phyloP scores from a whole-genome alignment of 805 yeast species.

The Teunomyces barrocoloradensis region DNA sequence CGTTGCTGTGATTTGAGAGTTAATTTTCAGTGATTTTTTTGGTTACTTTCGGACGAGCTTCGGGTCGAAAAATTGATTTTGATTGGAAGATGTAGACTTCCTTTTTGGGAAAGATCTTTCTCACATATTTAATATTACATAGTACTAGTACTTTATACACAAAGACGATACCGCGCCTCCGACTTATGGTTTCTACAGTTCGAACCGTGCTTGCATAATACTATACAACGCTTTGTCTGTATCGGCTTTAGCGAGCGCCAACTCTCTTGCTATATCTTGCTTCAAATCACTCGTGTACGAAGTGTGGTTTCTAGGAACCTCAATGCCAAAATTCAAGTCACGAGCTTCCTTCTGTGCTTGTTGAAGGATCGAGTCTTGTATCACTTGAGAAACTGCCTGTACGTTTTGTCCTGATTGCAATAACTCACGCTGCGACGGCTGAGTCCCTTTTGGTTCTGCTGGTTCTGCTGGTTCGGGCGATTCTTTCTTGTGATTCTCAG shows the following conservation, averaged over 20 bases:
- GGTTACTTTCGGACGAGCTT: conserved; percentile 20
- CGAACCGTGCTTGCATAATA: conserved; percentile 20
- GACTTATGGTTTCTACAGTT: too few relatives aligned
- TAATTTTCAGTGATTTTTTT: conserved; percentile 11
- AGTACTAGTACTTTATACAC: background rate
- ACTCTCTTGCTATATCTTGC: conserved; percentile 23
- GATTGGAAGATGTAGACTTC: conserved; percentile 36
- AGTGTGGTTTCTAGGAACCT: background rate
- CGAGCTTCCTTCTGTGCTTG: conserved; percentile 12
- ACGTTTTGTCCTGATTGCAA: conserved; percentile 22
- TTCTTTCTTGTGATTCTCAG: background rate
- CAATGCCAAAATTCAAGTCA: conserved; percentile 1
- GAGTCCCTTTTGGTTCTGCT: background rate
- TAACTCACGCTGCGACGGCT: background rate
- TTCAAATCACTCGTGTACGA: conserved; percentile 31
- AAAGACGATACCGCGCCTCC: too few relatives aligned
- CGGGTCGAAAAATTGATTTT: conserved; percentile 20
- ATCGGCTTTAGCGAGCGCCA: conserved; percentile 22
- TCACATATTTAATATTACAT: background rate
- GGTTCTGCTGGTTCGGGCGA: background rate
- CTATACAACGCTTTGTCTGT: conserved; percentile 20
- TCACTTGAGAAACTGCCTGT: conserved; percentile 22
- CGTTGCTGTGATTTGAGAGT: conserved; percentile 11
- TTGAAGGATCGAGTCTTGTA: conserved; percentile 20
- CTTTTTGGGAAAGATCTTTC: conserved; percentile 19